Evolutionary conservation across 2,329 filamentous ascomycete genomes (phyloP).

Genomic region (Hysterium pulicare): DNA sequence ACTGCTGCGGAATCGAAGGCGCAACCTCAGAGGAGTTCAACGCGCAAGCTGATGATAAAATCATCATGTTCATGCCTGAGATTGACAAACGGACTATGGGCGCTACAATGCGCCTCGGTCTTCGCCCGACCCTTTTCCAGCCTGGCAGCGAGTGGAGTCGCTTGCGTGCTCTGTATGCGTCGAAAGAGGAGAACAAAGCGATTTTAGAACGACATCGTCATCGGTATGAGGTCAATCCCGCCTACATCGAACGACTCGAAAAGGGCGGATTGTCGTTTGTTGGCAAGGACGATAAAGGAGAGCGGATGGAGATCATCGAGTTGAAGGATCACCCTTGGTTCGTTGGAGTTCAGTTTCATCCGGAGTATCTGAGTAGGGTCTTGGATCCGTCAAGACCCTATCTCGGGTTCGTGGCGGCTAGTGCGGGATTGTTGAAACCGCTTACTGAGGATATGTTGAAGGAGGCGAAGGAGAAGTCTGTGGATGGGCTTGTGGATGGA

Average conservation of each 20-base stretch:
- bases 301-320: constrained; percentile 81
- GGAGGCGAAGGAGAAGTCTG: neutral
- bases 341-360: constrained; percentile 84
- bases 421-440: constrained; percentile 61
- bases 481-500: constrained; percentile 4
- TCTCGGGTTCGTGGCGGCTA: constrained; percentile 80
- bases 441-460: constrained; percentile 28
- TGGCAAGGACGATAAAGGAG: constrained; percentile 73
- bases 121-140: constrained; percentile 73
- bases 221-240: constrained; percentile 86
- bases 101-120: constrained; percentile 82
- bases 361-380: constrained; percentile 77
- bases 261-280: constrained; percentile 69
- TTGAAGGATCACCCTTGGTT: constrained; percentile 80
- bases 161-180: constrained; percentile 71
- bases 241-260: constrained; percentile 66
- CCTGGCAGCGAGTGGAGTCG: constrained; percentile 72
- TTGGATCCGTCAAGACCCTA: constrained; percentile 71
- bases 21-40: constrained; percentile 58
- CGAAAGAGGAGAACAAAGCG: constrained; percentile 34
- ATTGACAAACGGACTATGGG: constrained; percentile 72
- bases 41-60: constrained; percentile 59
- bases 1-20: constrained; percentile 62
- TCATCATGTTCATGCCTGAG: constrained; percentile 93
- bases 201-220: constrained; percentile 76